phyloP scores from a whole-genome alignment of 225 moss, liverwort and hornwort genomes.

The Neckera pumila region DNA sequence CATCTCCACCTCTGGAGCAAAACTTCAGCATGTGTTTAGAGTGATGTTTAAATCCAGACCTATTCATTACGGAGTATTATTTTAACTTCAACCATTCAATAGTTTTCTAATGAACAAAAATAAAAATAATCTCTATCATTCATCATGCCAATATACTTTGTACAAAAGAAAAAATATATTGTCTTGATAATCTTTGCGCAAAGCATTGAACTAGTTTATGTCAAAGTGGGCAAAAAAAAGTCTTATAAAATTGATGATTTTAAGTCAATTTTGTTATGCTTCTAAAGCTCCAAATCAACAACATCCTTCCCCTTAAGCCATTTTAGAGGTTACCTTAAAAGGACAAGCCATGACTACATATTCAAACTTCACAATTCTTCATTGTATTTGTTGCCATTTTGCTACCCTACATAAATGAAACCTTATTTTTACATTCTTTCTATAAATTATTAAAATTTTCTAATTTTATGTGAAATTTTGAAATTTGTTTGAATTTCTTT shows the following conservation, averaged over 20 bases:
- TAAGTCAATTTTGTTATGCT: neutral
- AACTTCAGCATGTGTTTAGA: neutral
- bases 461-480: neutral
- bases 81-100: neutral
- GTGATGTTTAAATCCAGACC: neutral
- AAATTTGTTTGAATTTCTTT: too few relatives aligned
- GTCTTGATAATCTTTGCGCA: neutral
- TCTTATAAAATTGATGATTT: neutral
- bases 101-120: neutral
- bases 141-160: neutral
- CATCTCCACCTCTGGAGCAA: neutral
- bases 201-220: neutral
- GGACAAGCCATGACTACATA: fast-evolving
- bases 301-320: neutral
- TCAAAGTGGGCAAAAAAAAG: neutral
- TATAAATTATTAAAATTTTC: neutral
- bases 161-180: neutral
- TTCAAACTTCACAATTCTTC: neutral
- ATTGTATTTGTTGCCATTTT: neutral
- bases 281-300: neutral
- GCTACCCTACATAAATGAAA: neutral
- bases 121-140: neutral
- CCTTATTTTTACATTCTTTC: neutral
- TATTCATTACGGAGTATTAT: neutral
- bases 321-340: neutral